A percentile compares a stretch with the other conserved stretches of the same genome.
phyloP scores from a whole-genome alignment of 176 grass and related monocot genomes.

The Musa troglodytarum region DNA sequence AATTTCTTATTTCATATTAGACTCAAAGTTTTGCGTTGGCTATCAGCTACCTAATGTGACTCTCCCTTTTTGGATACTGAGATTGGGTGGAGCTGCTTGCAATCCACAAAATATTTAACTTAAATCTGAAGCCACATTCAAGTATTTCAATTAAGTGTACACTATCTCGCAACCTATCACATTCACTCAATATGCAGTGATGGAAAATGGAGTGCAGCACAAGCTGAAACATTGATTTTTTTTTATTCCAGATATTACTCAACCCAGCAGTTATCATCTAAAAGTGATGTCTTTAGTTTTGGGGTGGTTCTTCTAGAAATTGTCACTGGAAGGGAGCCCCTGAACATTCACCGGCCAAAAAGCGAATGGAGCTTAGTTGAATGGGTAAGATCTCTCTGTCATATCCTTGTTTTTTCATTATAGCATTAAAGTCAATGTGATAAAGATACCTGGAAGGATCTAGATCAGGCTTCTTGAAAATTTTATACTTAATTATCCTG shows the following conservation, averaged over 20 bases:
- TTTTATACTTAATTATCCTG: no score
- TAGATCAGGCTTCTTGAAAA: neutral
- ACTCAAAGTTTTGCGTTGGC: no score
- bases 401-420: neutral
- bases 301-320: slow-evolving; percentile 74
- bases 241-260: slow-evolving; percentile 58
- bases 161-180: neutral
- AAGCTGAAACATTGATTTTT: neutral
- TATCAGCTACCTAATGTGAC: no score
- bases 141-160: neutral
- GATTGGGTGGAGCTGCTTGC: no score
- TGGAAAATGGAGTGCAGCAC: neutral
- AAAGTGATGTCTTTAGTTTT: slow-evolving; percentile 64
- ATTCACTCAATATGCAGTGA: neutral
- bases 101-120: neutral
- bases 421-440: neutral
- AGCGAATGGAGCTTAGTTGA: slow-evolving; percentile 63
- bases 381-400: slow-evolving; percentile 38
- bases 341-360: slow-evolving; percentile 53
- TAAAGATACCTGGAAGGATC: neutral
- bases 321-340: slow-evolving; percentile 64
- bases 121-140: neutral
- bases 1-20: no score
- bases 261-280: slow-evolving; percentile 50
- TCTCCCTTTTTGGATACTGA: no score